Evolutionary conservation across 495 filamentous ascomycete genomes (phyloP).

Genomic region (Aspergillus olivimuriae): DNA sequence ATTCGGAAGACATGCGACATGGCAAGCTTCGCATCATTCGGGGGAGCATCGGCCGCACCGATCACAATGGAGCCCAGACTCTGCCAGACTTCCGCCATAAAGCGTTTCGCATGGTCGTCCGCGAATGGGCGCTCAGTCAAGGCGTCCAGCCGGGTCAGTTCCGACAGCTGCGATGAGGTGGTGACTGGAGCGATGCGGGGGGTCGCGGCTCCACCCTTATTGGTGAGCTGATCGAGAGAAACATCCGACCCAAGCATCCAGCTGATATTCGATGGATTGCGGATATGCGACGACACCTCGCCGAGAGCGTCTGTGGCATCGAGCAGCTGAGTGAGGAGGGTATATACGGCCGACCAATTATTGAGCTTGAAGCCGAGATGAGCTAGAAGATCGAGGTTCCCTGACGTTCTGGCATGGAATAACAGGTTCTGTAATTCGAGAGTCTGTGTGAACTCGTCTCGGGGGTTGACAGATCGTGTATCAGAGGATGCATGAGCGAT

Average conservation of each 20-base stretch:
- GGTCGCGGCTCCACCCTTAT: conserved; percentile 4
- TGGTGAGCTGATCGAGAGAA: conserved; percentile 29
- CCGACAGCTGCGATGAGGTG: background rate
- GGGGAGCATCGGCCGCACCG: conserved; percentile 37
- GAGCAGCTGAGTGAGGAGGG: conserved; percentile 33
- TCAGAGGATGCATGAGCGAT: background rate
- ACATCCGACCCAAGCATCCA: conserved; percentile 15
- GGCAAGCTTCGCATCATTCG: conserved; percentile 35
- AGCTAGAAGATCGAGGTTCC: conserved; percentile 29
- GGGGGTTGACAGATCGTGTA: conserved; percentile 10
- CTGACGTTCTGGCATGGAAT: conserved; percentile 18
- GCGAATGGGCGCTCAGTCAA: conserved; percentile 22
- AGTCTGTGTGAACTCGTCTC: conserved; percentile 13
- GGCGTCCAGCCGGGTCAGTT: conserved; percentile 14
- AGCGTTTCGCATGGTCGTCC: conserved; percentile 13
- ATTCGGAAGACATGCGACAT: conserved; percentile 54
- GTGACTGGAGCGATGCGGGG: background rate
- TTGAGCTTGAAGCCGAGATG: conserved; percentile 38
- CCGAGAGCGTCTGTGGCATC: conserved; percentile 24
- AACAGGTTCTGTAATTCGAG: conserved; percentile 22
- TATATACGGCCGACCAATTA: conserved; percentile 38
- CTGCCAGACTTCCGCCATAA: conserved; percentile 31
- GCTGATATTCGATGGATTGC: conserved; percentile 17
- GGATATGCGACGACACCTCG: conserved; percentile 6
- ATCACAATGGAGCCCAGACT: conserved; percentile 51